Evolutionary conservation across 2,329 filamentous ascomycete species (phyloP).

Genomic region (Botrytis paeoniae): DNA sequence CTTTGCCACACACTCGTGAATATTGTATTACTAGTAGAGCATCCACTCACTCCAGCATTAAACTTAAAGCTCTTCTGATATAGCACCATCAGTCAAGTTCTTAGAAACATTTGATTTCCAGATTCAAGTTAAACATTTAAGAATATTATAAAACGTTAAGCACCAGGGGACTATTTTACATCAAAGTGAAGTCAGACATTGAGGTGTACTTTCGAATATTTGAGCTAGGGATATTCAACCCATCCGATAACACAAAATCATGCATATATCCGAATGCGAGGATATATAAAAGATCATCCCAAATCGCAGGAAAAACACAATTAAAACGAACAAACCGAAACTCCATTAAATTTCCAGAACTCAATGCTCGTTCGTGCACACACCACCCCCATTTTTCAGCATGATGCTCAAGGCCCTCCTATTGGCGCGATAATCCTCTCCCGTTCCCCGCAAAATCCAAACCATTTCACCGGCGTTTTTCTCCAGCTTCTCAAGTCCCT

Average conservation of each 20-base stretch:
- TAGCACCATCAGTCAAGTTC: too few relatives aligned
- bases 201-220: neutral
- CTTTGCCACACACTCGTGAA: neutral
- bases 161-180: neutral
- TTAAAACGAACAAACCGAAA: neutral
- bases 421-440: constrained; percentile 24
- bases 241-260: neutral
- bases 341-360: neutral
- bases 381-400: neutral
- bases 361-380: neutral
- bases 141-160: neutral
- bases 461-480: neutral
- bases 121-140: neutral
- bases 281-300: neutral
- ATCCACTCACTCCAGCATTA: neutral
- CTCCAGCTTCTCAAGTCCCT: neutral
- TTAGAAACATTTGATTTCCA: neutral
- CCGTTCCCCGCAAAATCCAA: constrained; percentile 20
- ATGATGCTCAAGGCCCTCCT: neutral
- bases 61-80: neutral
- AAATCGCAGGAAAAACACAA: neutral
- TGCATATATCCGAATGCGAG: neutral
- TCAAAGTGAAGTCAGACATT: neutral
- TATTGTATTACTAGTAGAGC: neutral
- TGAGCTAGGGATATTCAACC: neutral